Conservation (phyloP, 768 basidiomycete genomes). For the Termitomyces sp. region DNA sequence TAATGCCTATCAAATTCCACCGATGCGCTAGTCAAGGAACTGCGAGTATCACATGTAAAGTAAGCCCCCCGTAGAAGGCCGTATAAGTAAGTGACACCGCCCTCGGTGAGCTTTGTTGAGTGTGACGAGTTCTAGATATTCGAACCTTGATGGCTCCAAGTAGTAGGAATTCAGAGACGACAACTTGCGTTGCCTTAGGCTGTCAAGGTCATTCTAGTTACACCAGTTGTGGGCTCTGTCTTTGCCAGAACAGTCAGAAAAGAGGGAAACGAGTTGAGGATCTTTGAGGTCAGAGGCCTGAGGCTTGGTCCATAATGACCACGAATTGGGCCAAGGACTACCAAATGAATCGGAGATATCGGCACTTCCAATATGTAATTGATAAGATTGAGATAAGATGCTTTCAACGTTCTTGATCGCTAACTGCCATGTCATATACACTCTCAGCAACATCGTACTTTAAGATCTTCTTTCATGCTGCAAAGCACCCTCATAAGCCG, state of each 20-base stretch:
- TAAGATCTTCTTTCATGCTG: constrained; percentile 74
- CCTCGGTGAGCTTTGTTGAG: not conserved
- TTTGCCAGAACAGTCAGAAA: not conserved
- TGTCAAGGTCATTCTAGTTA: not conserved
- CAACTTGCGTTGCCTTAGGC: not conserved
- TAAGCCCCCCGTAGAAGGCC: not conserved
- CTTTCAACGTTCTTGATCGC: not conserved
- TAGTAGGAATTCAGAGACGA: not conserved
- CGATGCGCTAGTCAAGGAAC: not conserved
- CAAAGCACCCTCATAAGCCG: constrained; percentile 71
- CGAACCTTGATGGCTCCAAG: not conserved
- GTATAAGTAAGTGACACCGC: not conserved
- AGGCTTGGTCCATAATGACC: too few relatives aligned
- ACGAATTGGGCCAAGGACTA: too few relatives aligned
- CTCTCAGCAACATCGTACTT: constrained; percentile 60
- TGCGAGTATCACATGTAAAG: not conserved
- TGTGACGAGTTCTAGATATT: not conserved
- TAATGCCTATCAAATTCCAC: not conserved
- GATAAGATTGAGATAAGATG: constrained; percentile 1
- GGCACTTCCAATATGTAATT: not conserved
- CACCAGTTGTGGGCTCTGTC: not conserved
- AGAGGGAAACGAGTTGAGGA: not conserved
- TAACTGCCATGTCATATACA: constrained; percentile 33
- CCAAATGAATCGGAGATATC: not conserved
- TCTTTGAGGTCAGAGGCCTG: not conserved